phyloP scores from a whole-genome alignment of 352 stramenopile genomes.

The Globisporangium sylvaticum region DNA sequence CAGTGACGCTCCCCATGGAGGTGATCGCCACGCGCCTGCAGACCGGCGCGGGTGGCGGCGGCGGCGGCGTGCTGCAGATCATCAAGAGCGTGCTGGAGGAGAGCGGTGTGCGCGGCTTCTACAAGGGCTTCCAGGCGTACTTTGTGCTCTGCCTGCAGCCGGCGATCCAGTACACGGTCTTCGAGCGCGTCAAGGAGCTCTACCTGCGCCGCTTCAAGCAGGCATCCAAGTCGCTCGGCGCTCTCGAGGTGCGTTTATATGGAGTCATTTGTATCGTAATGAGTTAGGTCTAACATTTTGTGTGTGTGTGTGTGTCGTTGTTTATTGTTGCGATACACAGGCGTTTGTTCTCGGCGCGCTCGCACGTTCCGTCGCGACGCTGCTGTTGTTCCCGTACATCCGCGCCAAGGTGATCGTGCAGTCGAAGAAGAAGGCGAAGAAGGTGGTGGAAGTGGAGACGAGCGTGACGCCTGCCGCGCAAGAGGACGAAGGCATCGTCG shows the following conservation, averaged over 20 bases:
- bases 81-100: constrained; percentile 64
- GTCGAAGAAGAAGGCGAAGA: constrained; percentile 60
- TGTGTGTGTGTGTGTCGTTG: constrained; percentile 23
- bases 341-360: constrained; percentile 94
- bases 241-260: constrained; percentile 52
- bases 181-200: constrained; percentile 86
- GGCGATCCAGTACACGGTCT: constrained; percentile 96
- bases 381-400: constrained; percentile 96
- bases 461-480: neutral
- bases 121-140: constrained; percentile 89
- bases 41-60: constrained; percentile 37
- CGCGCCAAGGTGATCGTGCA: constrained; percentile 95
- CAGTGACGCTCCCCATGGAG: constrained; percentile 85
- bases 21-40: constrained; percentile 86
- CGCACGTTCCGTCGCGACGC: constrained; percentile 91
- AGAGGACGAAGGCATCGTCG: constrained; percentile 71
- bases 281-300: neutral
- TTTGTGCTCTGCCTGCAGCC: constrained; percentile 96
- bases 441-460: constrained; percentile 12
- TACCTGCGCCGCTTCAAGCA: constrained; percentile 67
- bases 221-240: constrained; percentile 48
- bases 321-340: constrained; percentile 30
- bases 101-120: constrained; percentile 65
- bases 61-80: constrained; percentile 50
- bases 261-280: neutral